Evolutionary conservation across 1,139 yeast genomes (phyloP), one percentile per base, ranked within the genome.

Genomic region (Pichia terricola): DNA sequence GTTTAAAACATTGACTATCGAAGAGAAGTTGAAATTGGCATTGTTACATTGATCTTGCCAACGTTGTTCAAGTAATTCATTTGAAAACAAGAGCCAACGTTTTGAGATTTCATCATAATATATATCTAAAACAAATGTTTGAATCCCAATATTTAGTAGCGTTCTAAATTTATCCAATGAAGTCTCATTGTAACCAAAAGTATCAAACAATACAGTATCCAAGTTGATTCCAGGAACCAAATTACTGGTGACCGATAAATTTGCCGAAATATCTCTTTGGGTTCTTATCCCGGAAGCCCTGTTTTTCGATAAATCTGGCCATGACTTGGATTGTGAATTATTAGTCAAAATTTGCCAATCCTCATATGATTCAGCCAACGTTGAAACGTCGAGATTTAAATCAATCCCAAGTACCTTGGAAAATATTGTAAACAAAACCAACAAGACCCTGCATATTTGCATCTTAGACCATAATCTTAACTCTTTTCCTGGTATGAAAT

Each of bases 41-140:
- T 45, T 39, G 31, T 41, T 32, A 22, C 48, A 55, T 42, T 46
- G 41, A 3, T 33, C 25, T n/a, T 30, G 16, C 5, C n/a, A 11
- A n/a, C 41, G 36, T 2, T 39, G 35, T 8, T 11, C 34, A 6
- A 46, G 30, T 26, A 32, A 37, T 9, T 37, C 35, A 28, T 36
- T 38, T 0, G 91, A 91, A 56, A 94, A 84, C n/a, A 84, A 57
- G 53, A 81, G 85, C 80, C 94, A 81, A 46, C 62, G 65, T 37
- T 58, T 52, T 7, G 67, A 63, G 31, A 61, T 60, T 45, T 74
- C 73, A 57, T 79, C 79, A 75, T 82, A 81, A 61, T 80, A 85
- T 22, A 85, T 53, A 57, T 87, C 94, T 10, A 87, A 45, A 47
- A 72, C 65, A 28, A 81, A 57, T 0, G 73, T 62, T 47, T 73